A percentile compares a stretch with the other conserved stretches of the same genome.
These are phyloP conservation scores for Globisporangium canariense DNA, from an alignment of 352 stramenopile species.

Conservation along the genomic window DNA sequence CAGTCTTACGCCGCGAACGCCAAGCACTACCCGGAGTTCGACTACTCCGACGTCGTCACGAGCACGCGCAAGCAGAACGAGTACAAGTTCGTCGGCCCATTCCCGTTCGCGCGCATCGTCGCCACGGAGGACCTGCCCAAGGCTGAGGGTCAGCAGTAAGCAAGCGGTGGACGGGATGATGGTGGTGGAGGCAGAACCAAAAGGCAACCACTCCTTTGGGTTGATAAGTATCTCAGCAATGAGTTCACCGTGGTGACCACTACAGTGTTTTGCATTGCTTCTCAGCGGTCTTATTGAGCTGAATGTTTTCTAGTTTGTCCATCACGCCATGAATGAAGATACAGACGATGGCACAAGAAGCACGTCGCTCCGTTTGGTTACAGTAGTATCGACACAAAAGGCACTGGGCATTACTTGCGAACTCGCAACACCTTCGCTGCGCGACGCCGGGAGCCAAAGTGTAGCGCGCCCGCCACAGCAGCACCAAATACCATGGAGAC, in stretches of 20 bases:
- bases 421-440: neutral
- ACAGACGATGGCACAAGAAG: too few relatives aligned
- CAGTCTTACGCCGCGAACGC: slow-evolving; percentile 67
- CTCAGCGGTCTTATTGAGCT: neutral
- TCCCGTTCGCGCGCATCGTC: slow-evolving; percentile 65
- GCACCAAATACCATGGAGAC: neutral
- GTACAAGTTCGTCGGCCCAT: slow-evolving; percentile 62
- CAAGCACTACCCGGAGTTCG: slow-evolving; percentile 36
- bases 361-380: too few relatives aligned
- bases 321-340: too few relatives aligned
- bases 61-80: slow-evolving; percentile 65
- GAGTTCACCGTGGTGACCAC: neutral
- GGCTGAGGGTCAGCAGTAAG: neutral
- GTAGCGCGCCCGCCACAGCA: neutral
- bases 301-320: too few relatives aligned
- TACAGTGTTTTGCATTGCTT: neutral
- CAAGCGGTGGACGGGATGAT: neutral
- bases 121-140: slow-evolving; percentile 25
- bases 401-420: too few relatives aligned
- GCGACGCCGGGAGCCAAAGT: neutral
- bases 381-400: too few relatives aligned
- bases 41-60: slow-evolving; percentile 57
- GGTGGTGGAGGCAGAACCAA: neutral
- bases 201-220: neutral
- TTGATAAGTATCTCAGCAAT: neutral